These are phyloP conservation scores for Boletus sp. DNA, from an alignment of 768 basidiomycete species.

Conservation along the genomic window DNA sequence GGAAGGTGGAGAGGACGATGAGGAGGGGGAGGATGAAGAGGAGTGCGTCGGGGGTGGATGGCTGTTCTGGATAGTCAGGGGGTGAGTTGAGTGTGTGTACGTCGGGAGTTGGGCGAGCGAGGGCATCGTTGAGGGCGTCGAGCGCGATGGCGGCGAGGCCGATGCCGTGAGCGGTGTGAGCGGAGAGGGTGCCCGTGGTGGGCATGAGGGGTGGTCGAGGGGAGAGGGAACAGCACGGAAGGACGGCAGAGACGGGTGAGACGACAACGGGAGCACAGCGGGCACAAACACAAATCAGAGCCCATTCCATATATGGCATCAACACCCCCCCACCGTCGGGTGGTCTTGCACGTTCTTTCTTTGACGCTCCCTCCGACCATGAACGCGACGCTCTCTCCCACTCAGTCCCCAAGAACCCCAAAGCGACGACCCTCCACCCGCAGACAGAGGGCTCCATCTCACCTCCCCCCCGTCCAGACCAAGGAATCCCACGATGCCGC, in stretches of 20 bases:
- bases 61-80: slow-evolving; percentile 23
- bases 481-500: slow-evolving; percentile 70
- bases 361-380: slow-evolving; percentile 29
- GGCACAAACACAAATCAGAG: slow-evolving; percentile 21
- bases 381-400: slow-evolving; percentile 50
- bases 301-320: slow-evolving; percentile 9
- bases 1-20: slow-evolving; percentile 88
- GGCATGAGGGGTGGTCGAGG: background rate
- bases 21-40: slow-evolving; percentile 91
- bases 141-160: slow-evolving; percentile 5
- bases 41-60: slow-evolving; percentile 57
- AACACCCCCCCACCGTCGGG: slow-evolving; percentile 12
- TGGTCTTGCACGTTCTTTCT: slow-evolving; percentile 5
- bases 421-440: slow-evolving; percentile 57
- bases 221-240: background rate
- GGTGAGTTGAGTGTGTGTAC: background rate
- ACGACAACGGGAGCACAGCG: background rate
- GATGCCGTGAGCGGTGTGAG: background rate
- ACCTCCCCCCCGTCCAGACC: slow-evolving; percentile 50
- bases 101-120: slow-evolving; percentile 4
- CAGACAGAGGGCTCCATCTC: slow-evolving; percentile 54
- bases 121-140: slow-evolving; percentile 2
- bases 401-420: slow-evolving; percentile 46
- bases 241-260: background rate
- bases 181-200: slow-evolving; percentile 6